Evolutionary conservation across 768 basidiomycete species (phyloP).

Genomic region (Ramaria rubella): DNA sequence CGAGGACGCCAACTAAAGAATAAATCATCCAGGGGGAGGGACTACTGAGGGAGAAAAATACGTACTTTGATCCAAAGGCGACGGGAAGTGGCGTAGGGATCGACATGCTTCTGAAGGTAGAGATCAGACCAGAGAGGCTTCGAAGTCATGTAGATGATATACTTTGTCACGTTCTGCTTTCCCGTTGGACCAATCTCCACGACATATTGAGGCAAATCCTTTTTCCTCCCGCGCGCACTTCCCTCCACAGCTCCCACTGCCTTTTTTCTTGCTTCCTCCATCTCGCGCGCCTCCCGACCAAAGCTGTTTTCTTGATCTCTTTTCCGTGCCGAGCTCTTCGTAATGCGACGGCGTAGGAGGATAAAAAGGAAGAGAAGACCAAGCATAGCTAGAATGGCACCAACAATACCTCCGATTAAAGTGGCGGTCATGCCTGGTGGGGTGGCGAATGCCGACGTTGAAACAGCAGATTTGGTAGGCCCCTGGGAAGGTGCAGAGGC

Average conservation of each 20-base stretch:
- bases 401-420: slow-evolving; percentile 1
- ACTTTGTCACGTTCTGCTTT: neutral
- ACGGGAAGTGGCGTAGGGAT: neutral
- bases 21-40: neutral
- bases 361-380: slow-evolving; percentile 3
- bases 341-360: slow-evolving; percentile 5
- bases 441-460: slow-evolving; percentile 4
- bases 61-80: neutral
- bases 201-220: neutral
- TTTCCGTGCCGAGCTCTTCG: neutral
- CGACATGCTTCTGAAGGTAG: neutral
- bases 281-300: neutral
- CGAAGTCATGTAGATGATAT: neutral
- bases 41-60: neutral
- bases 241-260: neutral
- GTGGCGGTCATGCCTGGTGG: slow-evolving; percentile 3
- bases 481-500: neutral
- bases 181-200: neutral
- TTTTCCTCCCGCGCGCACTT: neutral
- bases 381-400: neutral
- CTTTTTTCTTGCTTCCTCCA: neutral
- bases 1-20: neutral
- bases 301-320: neutral
- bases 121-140: neutral
- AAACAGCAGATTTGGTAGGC: neutral